Evolutionary conservation across 495 filamentous ascomycete genomes (phyloP), one percentile per base, ranked within the genome.

Genomic region (Podospora pseudoanserina): DNA sequence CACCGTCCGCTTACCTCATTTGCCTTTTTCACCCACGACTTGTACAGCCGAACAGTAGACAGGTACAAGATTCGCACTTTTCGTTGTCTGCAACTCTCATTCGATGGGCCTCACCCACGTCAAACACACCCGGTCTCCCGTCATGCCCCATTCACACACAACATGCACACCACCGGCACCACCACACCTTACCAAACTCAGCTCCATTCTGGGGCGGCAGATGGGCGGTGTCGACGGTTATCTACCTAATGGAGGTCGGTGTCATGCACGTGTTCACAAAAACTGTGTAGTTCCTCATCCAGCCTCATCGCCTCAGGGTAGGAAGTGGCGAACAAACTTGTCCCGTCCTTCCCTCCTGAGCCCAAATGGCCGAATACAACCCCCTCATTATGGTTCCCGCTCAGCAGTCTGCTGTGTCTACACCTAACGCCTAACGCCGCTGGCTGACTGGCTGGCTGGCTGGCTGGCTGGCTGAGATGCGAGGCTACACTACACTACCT

Each of bases 81-180:
- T 58, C n/a, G 6, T 58, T n/a, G 5, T 2, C 23, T 58, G n/a
- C 55, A 7, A 19, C n/a, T 26, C 55, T 58, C 55, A 58, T 26
- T 26, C 55, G 55, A 19, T 26, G 55, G 39, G 39, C 39, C 39
- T 18, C 39, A 49, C 2, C 39, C 9, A 3, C 7, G 6, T 49
- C 13, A 5, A 5, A 49, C 39, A 49, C 39, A 49, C 39, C 39
- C 39, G 5, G 39, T 16, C 39, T 49, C 39, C 13, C 39, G 39
- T 49, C 19, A 58, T 58, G 18, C 19, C 55, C n/a, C 23, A 7
- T 58, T 26, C 55, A 58, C 55, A 20, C n/a, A 5, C 55, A 58
- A 26, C 55, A 58, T 58, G 55, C 55, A 58, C n/a, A 20, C n/a
- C 55, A 58, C 23, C 6, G 55, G 55, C n/a, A 58, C n/a, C 55